A percentile compares a stretch with the other conserved stretches of the same genome.
Evolutionary conservation across 345 rosid species (phyloP).

Genomic region (Acer campestre): DNA sequence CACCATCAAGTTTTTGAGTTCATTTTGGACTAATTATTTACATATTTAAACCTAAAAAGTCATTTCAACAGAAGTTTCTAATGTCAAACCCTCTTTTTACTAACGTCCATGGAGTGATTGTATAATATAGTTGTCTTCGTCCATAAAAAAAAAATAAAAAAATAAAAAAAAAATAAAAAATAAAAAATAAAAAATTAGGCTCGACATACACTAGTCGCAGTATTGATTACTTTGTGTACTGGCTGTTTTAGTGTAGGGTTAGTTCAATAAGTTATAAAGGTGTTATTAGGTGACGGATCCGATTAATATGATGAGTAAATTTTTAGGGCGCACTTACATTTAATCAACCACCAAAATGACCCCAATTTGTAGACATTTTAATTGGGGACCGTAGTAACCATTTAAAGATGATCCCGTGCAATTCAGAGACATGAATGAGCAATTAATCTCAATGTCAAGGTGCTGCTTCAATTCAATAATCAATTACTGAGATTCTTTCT

Average conservation of each 20-base stretch:
- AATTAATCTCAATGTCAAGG: neutral
- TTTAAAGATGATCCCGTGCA: neutral
- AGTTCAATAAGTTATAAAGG: neutral
- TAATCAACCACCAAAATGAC: neutral
- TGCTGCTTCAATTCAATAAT: neutral
- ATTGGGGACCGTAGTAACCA: neutral
- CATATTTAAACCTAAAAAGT: neutral
- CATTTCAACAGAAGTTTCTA: neutral
- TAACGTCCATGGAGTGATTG: neutral
- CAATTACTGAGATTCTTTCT: neutral
- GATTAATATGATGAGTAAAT: slow-evolving; percentile 2
- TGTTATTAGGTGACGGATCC: neutral
- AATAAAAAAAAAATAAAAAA: no score
- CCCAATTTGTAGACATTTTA: neutral
- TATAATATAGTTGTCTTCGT: no score
- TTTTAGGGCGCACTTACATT: neutral
- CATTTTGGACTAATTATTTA: neutral
- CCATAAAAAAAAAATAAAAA: no score
- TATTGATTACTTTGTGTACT: neutral
- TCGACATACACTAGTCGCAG: no score
- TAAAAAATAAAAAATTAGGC: no score
- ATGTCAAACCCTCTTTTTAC: neutral
- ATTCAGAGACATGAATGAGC: slow-evolving; percentile 5
- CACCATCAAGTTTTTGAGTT: slow-evolving; percentile 5
- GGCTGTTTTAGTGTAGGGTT: neutral